A percentile compares a stretch with the other conserved stretches of the same genome.
phyloP scores from a whole-genome alignment of 2,329 filamentous ascomycete genomes.

The Pseudogymnoascus sp. region DNA sequence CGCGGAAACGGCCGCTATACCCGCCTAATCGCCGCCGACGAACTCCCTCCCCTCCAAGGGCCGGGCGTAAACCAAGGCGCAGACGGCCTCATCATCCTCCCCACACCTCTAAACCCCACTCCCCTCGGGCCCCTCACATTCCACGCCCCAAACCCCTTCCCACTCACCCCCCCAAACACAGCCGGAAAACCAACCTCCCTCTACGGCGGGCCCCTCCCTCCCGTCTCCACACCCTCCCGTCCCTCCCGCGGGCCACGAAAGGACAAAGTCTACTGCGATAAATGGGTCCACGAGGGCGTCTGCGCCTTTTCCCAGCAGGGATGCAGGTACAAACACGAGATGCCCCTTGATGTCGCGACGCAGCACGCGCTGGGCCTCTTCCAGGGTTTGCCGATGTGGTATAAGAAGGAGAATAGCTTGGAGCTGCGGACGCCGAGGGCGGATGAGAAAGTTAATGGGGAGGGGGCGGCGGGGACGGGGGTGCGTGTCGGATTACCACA shows the following conservation, averaged over 20 bases:
- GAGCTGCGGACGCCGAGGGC: neutral
- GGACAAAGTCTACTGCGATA: conserved; percentile 71
- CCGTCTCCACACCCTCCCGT: neutral
- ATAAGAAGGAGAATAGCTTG: conserved; percentile 40
- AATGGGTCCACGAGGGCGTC: conserved; percentile 79
- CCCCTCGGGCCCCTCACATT: neutral
- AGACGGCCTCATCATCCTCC: conserved; percentile 26
- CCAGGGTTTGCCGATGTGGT: conserved; percentile 53
- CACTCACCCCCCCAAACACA: neutral
- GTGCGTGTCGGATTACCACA: neutral
- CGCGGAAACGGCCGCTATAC: conserved; percentile 46
- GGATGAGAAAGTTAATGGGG: neutral
- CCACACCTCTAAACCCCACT: conserved; percentile 1
- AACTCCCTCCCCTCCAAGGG: conserved; percentile 34
- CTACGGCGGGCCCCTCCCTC: neutral
- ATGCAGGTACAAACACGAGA: conserved; percentile 84
- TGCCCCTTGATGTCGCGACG: conserved; percentile 61
- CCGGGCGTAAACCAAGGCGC: conserved; percentile 14
- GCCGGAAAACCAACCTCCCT: neutral
- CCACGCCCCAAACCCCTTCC: neutral
- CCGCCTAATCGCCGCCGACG: conserved; percentile 46
- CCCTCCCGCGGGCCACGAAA: conserved; percentile 12
- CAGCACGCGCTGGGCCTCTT: conserved; percentile 64
- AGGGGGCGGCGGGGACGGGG: neutral
- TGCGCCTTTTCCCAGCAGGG: conserved; percentile 82